Conservation (phyloP, 2,329 filamentous ascomycete genomes). For the Penicillium sp. region DNA sequence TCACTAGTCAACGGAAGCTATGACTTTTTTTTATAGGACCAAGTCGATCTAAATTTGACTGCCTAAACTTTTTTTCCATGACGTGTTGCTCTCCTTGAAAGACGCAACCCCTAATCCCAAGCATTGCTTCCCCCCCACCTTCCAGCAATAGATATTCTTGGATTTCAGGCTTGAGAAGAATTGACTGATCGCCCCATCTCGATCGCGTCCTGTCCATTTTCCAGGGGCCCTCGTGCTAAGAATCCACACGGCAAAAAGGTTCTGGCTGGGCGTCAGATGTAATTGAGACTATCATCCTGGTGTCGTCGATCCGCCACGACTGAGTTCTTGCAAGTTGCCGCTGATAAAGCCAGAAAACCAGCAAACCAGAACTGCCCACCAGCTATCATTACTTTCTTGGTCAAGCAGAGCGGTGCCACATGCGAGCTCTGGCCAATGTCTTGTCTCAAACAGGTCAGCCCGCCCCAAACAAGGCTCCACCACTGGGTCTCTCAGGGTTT, state of each 20-base stretch:
- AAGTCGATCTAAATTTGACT: neutral
- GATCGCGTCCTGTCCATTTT: neutral
- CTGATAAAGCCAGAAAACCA: neutral
- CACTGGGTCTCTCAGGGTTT: neutral
- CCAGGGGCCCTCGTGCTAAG: neutral
- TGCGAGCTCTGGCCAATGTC: conserved; percentile 5
- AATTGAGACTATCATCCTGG: neutral
- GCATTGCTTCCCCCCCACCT: neutral
- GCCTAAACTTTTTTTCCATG: neutral
- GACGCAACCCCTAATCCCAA: conserved; percentile 21
- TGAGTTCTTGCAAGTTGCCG: neutral
- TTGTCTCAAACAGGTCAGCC: conserved; percentile 5
- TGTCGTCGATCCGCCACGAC: neutral
- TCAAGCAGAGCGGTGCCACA: conserved; percentile 11
- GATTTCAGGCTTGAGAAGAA: neutral
- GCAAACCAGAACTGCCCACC: conserved; percentile 1
- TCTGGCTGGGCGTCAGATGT: neutral
- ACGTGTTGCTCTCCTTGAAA: neutral
- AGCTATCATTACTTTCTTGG: conserved; percentile 14
- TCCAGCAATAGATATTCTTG: neutral
- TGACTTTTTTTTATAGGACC: too few species aligned
- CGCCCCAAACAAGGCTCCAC: conserved; percentile 16
- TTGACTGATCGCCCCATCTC: conserved; percentile 12
- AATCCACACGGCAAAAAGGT: neutral
- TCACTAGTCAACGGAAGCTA: neutral